Base-by-base conservation (phyloP, 768 basidiomycete species). In the Pisolithus marmoratus region DNA sequence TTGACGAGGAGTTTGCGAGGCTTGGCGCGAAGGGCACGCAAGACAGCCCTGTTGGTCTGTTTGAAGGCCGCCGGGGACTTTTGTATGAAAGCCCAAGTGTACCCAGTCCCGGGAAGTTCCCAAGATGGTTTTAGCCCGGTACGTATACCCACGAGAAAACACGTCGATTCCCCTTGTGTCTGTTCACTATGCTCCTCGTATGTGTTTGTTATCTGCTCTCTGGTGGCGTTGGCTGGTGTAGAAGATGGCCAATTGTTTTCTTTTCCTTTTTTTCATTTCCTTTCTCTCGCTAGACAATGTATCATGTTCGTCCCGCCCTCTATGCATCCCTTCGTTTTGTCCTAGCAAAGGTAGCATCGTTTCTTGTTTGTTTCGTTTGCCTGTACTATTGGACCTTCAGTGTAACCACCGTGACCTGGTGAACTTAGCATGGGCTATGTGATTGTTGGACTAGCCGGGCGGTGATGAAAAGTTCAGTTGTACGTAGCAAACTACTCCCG, bases 11-110 rank as follows among this genome's bases (percentile, higher is more conserved):
- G 52, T 70, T 91, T 50, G 78, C 75, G 45, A 71, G 83, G 51
- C 66, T 81, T 52, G 74, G 75, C 4, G 62, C 56, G 42, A 71
- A 59, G 52, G 72, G 66, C 4, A 60, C 65, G 26, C 76, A 75
- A 20, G 83, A 84, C 34, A 88, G 85, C 59, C 87, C 87, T 0
- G 74, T 69, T 0, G 85, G 87, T 1, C 60, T 88, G 46, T 90
- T 81, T 64, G 88, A 82, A 38, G 76, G 77, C 56, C 75, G 74
- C 17, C 72, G 73, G 26, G 75, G 76, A 34, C 60, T 85, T 56
- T 60, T 90, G 58, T 90, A 88, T 58, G 83, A 87, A 56, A 89
- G 87, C 63, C 88, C 88, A n/a, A 82, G 78, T 45, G 54, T 75
- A 54, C 59, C 74, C 43, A 83, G 81, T 58, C 83, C 84, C 2